Evolutionary conservation across 495 filamentous ascomycete species (phyloP).

Genomic region (Oidiodendron maius): DNA sequence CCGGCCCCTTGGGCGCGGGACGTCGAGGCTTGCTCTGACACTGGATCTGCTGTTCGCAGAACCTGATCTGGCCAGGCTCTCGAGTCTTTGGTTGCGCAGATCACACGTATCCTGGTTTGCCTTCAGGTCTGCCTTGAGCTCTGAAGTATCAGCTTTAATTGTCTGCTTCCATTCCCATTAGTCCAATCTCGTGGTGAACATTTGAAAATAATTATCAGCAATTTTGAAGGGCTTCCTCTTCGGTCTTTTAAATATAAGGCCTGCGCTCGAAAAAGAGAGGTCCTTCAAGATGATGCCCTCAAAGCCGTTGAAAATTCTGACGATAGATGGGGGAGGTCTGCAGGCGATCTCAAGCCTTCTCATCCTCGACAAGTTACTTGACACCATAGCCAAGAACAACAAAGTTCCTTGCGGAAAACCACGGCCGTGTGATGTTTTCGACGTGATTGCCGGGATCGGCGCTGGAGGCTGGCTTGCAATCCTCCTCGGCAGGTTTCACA

Average conservation of each 20-base stretch:
- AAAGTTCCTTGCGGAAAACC: conserved; percentile 11
- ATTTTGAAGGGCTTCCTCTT: not conserved
- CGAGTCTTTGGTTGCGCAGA: not conserved
- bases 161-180: not conserved
- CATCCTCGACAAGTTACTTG: conserved; percentile 12
- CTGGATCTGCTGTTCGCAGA: not conserved
- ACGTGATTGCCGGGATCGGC: conserved; percentile 20
- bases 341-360: conserved; percentile 15
- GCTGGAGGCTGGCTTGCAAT: conserved; percentile 20
- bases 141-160: conserved; percentile 3
- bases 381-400: conserved; percentile 15
- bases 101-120: not conserved
- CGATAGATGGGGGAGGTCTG: conserved; percentile 19
- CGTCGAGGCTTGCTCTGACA: conserved; percentile 1
- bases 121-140: conserved; percentile 3
- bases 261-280: not conserved
- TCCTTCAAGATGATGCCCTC: conserved; percentile 13
- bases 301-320: conserved; percentile 18
- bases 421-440: conserved; percentile 21
- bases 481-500: conserved; percentile 20
- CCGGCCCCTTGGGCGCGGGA: conserved; percentile 4
- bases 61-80: conserved; percentile 3
- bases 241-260: not conserved
- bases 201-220: not conserved
- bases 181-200: conserved; percentile 2